Base-by-base conservation (phyloP, 768 basidiomycete genomes). In the Hortiboletus campestris region DNA sequence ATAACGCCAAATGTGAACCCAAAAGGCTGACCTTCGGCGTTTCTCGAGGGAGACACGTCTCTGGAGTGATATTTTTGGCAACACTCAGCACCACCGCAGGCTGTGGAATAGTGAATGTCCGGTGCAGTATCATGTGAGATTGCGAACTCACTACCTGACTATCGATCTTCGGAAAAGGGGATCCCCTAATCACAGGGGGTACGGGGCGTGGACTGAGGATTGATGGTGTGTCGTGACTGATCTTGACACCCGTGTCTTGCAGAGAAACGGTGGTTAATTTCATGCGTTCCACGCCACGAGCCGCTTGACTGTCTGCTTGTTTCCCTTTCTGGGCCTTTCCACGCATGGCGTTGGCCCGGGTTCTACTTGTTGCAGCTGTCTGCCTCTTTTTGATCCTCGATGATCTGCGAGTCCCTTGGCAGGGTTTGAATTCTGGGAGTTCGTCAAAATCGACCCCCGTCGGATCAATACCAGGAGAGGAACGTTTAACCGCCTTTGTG, bases 401-500 rank as follows among this genome's bases (percentile, higher is more conserved):
- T 7, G 59, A 61, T 40, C 52, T 67, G 20, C 62, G 59, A 40
- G 57, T 57, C 11, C 49, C 60, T 32, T 46, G 46, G 25, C 32
- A 36, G 22, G 54, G 22, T 28, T 43, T 50, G 17, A 28, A 16
- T n/a, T 61, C 60, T 25, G 73, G 71, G 44, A 71, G 64, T 45
- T 70, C 69, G 44, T 76, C 74, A 38, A 69, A 71, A 52, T 76
- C 67, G 35, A 72, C 51, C 19, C 34, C 41, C 6, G 51, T 54
- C 2, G 48, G 46, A 49, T 38, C 49, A 17, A 53, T 51, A 4
- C 38, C 40, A 19, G 74, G 67, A 29, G 76, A 73, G 7, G 75
- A 69, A 25, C 61, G 60, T 35, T 72, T 71, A 17, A 61, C 67
- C 59, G 72, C 74, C 58, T 68, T 73, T 3, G 65, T 65, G 55